phyloP scores from a whole-genome alignment of 2,329 filamentous ascomycete genomes.

The Ascochyta clinopodiicola region DNA sequence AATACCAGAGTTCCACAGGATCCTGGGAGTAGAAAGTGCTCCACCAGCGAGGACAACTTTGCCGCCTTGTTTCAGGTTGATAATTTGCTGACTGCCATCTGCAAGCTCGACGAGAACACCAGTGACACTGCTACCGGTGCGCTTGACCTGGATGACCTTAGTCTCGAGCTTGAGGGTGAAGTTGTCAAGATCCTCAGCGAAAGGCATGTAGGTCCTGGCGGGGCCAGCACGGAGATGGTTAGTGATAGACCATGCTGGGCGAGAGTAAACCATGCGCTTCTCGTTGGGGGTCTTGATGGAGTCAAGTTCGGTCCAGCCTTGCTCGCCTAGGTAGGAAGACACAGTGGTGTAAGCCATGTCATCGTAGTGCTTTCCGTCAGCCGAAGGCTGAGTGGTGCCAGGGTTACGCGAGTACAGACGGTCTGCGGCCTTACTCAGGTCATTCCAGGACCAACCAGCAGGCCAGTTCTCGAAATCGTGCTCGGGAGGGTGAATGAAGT shows the following conservation, averaged over 20 bases:
- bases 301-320: conserved; percentile 26
- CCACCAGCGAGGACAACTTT: conserved; percentile 61
- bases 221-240: conserved; percentile 29
- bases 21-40: conserved; percentile 53
- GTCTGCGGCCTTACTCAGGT: conserved; percentile 25
- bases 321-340: conserved; percentile 22
- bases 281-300: conserved; percentile 28
- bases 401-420: conserved; percentile 32
- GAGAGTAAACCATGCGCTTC: conserved; percentile 28
- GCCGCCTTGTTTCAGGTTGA: conserved; percentile 61
- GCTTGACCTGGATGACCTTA: conserved; percentile 30
- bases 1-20: conserved; percentile 37
- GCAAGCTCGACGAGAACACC: conserved; percentile 29
- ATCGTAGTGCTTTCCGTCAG: conserved; percentile 30
- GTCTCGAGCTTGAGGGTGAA: conserved; percentile 34
- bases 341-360: conserved; percentile 28
- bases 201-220: conserved; percentile 30
- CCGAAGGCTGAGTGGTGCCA: conserved; percentile 28
- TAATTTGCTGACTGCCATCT: conserved; percentile 67
- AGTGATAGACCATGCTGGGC: conserved; percentile 21
- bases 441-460: conserved; percentile 28
- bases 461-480: conserved; percentile 29
- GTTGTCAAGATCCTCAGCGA: conserved; percentile 24
- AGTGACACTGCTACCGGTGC: conserved; percentile 23
- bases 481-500: conserved; percentile 60